Percentiles rank a stretch among this genome's conserved stretches.
These are phyloP conservation scores for Salvia sclarea DNA, from an alignment of 305 asterid species.

Conservation along the genomic window DNA sequence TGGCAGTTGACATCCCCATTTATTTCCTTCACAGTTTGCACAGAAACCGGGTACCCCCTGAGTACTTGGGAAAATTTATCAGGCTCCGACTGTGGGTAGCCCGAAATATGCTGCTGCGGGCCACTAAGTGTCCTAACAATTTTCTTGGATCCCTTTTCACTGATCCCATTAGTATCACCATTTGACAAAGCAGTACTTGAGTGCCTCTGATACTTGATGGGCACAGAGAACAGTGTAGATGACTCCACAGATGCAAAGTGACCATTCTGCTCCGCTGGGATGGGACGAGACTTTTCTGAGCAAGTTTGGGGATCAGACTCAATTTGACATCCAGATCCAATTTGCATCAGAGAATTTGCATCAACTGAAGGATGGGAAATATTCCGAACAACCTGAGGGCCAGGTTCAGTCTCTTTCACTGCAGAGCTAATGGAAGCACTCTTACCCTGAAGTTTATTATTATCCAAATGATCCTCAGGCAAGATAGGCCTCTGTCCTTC, in stretches of 20 bases:
- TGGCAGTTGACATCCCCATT: slow-evolving; percentile 46
- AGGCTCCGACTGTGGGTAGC: slow-evolving; percentile 39
- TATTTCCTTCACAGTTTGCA: slow-evolving; percentile 43
- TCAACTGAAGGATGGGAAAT: slow-evolving; percentile 40
- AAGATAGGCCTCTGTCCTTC: slow-evolving; percentile 34
- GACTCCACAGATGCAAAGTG: slow-evolving; percentile 41
- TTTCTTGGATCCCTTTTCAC: slow-evolving; percentile 39
- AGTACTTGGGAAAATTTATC: slow-evolving; percentile 54
- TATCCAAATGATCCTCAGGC: slow-evolving; percentile 32
- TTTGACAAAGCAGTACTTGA: slow-evolving; percentile 36
- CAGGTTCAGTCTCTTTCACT: slow-evolving; percentile 35
- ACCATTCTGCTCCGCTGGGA: slow-evolving; percentile 39
- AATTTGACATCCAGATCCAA: slow-evolving; percentile 43
- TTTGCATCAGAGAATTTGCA: slow-evolving; percentile 31
- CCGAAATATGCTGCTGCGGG: slow-evolving; percentile 41
- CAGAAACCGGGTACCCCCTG: slow-evolving; percentile 58
- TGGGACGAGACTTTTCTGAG: slow-evolving; percentile 37
- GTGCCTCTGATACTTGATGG: slow-evolving; percentile 49
- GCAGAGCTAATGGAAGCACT: slow-evolving; percentile 37
- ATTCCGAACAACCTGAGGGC: slow-evolving; percentile 33
- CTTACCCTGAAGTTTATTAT: slow-evolving; percentile 36
- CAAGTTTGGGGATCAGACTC: slow-evolving; percentile 32
- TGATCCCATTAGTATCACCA: slow-evolving; percentile 35
- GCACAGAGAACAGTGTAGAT: slow-evolving; percentile 47
- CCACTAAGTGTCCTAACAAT: slow-evolving; percentile 38